Percentiles rank a stretch among this genome's conserved stretches.
phyloP scores from a whole-genome alignment of 306 rosid species.

The Corylus avellana region DNA sequence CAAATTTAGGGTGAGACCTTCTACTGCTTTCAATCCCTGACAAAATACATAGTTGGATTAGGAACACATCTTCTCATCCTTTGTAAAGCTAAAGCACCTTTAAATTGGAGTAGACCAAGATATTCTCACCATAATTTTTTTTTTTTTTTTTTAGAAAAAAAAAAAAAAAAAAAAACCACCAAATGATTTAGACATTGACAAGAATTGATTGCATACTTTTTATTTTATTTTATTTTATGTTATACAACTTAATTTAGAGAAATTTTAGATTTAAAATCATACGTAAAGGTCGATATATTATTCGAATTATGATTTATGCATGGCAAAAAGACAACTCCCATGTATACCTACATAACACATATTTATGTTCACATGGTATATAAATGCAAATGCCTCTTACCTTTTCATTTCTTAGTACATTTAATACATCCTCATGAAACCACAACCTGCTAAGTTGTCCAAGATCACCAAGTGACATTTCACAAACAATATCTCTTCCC shows the following conservation, averaged over 20 bases:
- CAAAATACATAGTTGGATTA: not conserved
- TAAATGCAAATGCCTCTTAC: not conserved
- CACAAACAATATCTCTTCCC: slow-evolving; percentile 43
- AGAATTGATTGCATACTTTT: too few species aligned
- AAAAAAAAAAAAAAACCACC: too few species aligned
- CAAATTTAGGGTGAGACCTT: not conserved
- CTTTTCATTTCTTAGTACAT: not conserved
- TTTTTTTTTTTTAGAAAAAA: too few species aligned
- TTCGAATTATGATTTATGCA: too few species aligned
- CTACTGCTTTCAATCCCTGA: not conserved
- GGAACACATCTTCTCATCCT: not conserved
- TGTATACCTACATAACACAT: not conserved
- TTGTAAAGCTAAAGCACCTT: not conserved
- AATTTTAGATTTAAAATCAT: too few species aligned
- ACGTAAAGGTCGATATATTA: too few species aligned
- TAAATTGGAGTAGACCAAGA: too few species aligned
- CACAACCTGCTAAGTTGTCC: slow-evolving; percentile 27
- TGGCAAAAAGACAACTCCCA: not conserved
- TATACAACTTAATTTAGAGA: too few species aligned
- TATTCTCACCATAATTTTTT: too few species aligned
- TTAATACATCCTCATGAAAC: not conserved
- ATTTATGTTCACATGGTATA: not conserved
- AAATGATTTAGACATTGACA: too few species aligned
- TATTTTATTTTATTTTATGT: too few species aligned
- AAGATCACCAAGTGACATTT: not conserved